Conservation (phyloP, 805 yeast genomes). For the Candida schatavii region DNA sequence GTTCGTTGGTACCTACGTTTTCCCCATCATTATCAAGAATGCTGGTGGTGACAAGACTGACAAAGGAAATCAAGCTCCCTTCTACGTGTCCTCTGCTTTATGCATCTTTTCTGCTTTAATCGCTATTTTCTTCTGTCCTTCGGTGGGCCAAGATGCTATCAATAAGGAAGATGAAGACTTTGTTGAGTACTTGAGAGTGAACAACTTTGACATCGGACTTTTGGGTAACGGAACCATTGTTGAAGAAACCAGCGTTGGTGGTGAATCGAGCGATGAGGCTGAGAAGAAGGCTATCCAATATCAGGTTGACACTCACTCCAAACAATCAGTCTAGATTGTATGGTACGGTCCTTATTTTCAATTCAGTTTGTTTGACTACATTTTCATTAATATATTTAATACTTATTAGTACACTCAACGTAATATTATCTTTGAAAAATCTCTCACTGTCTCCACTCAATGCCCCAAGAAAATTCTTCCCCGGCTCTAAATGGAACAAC, state of each 20-base stretch:
- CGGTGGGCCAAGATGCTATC: conserved; percentile 81
- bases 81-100: conserved; percentile 71
- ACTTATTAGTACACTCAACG: too few species aligned
- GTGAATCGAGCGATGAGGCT: conserved; percentile 26
- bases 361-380: too few species aligned
- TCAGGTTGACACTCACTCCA: conserved; percentile 5
- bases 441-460: conserved; percentile 74
- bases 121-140: conserved; percentile 67
- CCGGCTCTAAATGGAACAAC: conserved; percentile 88
- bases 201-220: conserved; percentile 68
- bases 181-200: conserved; percentile 57
- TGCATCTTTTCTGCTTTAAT: conserved; percentile 65
- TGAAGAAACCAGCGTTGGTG: not conserved
- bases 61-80: conserved; percentile 66
- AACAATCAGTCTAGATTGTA: not conserved
- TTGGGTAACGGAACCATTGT: conserved; percentile 43
- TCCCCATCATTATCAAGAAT: conserved; percentile 66
- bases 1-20: conserved; percentile 77
- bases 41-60: conserved; percentile 51
- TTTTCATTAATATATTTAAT: too few species aligned
- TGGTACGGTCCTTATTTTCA: too few species aligned
- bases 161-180: conserved; percentile 73
- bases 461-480: conserved; percentile 63
- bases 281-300: conserved; percentile 27
- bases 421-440: too few species aligned